Base-by-base conservation (phyloP, 495 filamentous ascomycete genomes). In the Pyrenula aspistea region DNA sequence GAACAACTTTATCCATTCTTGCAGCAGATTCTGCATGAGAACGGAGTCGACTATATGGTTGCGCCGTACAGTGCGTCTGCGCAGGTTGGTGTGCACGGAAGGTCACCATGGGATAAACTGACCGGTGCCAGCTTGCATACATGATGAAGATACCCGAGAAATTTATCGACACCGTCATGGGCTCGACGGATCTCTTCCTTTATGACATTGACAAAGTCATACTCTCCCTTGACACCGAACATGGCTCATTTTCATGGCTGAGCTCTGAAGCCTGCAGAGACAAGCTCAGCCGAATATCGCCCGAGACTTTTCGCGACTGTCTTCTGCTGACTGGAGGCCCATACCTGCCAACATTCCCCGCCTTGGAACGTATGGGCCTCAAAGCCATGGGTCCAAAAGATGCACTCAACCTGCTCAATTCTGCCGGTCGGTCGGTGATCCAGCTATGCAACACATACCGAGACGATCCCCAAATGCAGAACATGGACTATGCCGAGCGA, bases 61-160 rank as follows among this genome's bases (percentile, higher is more conserved):
- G 87, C 94, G 12, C 94, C 93, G 2, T 96, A 91, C 70, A 88
- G 84, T 63, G 89, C 92, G 50, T 84, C 87, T 59, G 88, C 90
- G 53, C 92, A 97, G 81, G 90, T 95, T 71, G 59, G 60, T 53
- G 21, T 55, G 1, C 56, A 52, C 22, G 55, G 42, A 15, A 25
- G 19, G n/a, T n/a, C 22, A 25, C 23, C 25, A 15, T 22, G n/a
- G n/a, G 15, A 57, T 57, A 49, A 60, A 25, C 10, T 42, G 22
- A 51, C 25, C 31, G 36, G 2, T 24, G 36, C 53, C 62, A 96
- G 91, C 80, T 98, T 56, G 84, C 86, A 51, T 91, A 94, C 67
- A 82, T 95, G 54, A 80, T 86, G 56, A 80, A 85, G 64, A 77
- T 81, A 55, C 76, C 83, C 51, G 83, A 76, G 23, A 80, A 83